phyloP scores from a whole-genome alignment of 176 grass and related monocot genomes.

The Cenchrus fungigraminus region DNA sequence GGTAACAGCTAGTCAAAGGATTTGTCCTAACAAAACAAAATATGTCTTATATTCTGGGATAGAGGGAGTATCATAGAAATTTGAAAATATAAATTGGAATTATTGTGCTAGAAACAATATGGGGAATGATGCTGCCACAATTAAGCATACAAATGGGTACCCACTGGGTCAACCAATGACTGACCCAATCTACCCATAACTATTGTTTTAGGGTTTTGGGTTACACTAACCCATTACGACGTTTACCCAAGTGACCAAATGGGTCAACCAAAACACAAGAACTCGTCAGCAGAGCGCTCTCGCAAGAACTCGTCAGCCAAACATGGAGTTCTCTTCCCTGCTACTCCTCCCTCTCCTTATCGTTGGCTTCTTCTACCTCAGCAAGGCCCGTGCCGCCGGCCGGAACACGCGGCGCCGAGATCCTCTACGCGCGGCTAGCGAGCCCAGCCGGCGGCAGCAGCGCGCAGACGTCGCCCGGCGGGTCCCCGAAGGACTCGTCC shows the following conservation, averaged over 20 bases:
- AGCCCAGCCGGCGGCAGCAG: too few species aligned
- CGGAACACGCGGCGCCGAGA: conserved; percentile 12
- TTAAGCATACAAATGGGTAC: too few species aligned
- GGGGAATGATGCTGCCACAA: neutral
- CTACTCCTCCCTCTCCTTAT: conserved; percentile 40
- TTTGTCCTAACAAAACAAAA: neutral
- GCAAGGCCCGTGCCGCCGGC: neutral
- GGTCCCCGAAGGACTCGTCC: conserved; percentile 60
- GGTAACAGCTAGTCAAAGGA: neutral
- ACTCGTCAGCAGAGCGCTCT: neutral
- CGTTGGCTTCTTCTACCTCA: conserved; percentile 32
- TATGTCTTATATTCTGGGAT: neutral
- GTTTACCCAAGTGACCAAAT: too few species aligned
- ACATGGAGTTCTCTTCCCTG: conserved; percentile 43
- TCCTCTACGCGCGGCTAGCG: neutral
- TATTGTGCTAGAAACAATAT: conserved; percentile 10
- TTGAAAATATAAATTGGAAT: neutral
- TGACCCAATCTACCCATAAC: too few species aligned
- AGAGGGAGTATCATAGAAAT: neutral
- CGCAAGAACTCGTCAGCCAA: neutral
- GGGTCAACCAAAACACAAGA: too few species aligned
- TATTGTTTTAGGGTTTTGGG: too few species aligned
- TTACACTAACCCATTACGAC: too few species aligned
- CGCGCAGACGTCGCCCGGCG: conserved; percentile 39
- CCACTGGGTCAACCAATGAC: too few species aligned